Percentiles rank a stretch among this genome's conserved stretches.
Conservation (phyloP, 176 grass and related monocot genomes). For the Tillandsia leiboldiana region DNA sequence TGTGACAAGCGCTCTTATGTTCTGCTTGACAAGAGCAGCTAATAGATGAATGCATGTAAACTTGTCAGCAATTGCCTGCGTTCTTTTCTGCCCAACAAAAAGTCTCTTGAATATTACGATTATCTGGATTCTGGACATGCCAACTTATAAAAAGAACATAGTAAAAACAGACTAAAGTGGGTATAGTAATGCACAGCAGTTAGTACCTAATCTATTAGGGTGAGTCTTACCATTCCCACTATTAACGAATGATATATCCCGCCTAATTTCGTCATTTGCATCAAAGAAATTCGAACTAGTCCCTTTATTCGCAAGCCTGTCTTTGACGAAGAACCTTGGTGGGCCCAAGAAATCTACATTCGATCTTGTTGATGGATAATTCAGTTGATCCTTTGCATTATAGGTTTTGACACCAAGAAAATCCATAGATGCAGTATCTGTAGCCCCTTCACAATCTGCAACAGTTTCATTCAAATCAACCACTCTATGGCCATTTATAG, state of each 20-base stretch:
- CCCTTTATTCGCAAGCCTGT: conserved; percentile 15
- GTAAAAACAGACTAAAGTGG: background rate
- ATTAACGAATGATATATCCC: conserved; percentile 25
- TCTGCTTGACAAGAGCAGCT: background rate
- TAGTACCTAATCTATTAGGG: conserved; percentile 2
- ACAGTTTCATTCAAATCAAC: conserved; percentile 11
- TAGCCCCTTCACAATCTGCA: conserved; percentile 16
- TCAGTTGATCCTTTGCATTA: conserved; percentile 13
- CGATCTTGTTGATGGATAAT: conserved; percentile 20
- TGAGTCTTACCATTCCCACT: conserved; percentile 34
- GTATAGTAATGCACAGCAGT: conserved; percentile 6
- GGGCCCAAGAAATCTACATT: conserved; percentile 24
- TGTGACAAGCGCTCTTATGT: background rate
- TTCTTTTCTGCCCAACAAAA: background rate
- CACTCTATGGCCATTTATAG: background rate
- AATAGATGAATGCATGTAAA: no score
- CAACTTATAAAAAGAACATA: conserved; percentile 1
- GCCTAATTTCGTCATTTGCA: conserved; percentile 18
- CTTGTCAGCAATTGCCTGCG: background rate
- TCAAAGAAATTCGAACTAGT: conserved; percentile 24
- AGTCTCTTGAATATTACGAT: background rate
- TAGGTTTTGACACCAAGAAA: conserved; percentile 19
- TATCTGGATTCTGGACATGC: background rate
- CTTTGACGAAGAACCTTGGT: conserved; percentile 18
- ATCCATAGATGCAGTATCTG: conserved; percentile 21